Evolutionary conservation across 805 yeast species (phyloP), one percentile per base, ranked within the genome.

Genomic region (Monosporozyma aquatica): DNA sequence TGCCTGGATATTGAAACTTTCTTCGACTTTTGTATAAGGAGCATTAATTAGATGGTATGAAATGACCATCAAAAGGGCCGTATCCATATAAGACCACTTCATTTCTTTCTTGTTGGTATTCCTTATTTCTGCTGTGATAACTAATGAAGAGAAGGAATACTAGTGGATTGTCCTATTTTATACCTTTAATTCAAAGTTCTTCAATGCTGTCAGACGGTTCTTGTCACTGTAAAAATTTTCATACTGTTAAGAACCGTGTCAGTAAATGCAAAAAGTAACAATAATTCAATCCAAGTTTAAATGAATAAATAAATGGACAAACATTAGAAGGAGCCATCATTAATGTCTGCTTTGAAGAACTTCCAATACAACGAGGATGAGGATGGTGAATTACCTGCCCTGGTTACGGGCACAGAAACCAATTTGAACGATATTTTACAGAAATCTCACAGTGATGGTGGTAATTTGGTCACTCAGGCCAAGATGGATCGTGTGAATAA

Each of bases 1-100:
- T 0, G 97, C 97, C 54, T 90, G 97, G 36, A 85, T 67, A 52
- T 81, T 85, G 69, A 90, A 90, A 23, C 95, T 85, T 59, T 90
- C 97, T 59, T 90, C 97, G 0, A 90, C 96, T 62, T 90, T 90
- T 1, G 97, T 82, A 61, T 67, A 86, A 0, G 96, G 97, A 0
- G 95, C 72, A 1, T 74, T 52, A 9, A 67, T 48, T 46, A 82
- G 51, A 56, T 80, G 78, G 37, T 63, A 61, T 2, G 69, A 58
- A 9, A 82, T 69, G 5, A 72, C 58, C 3, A 63, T 67, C 17
- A 82, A 46, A 13, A 81, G 58, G 5, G 65, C 44, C 6, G 66
- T 52, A 33, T 56, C 60, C 21, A 54, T 38, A 40, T 50, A 48
- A 13, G 59, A 51, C 57, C 59, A 53, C 37, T 46, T 29, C 58